These are phyloP conservation scores for Neofusicoccum ribis DNA, from an alignment of 2,329 filamentous ascomycete genomes.

Conservation along the genomic window DNA sequence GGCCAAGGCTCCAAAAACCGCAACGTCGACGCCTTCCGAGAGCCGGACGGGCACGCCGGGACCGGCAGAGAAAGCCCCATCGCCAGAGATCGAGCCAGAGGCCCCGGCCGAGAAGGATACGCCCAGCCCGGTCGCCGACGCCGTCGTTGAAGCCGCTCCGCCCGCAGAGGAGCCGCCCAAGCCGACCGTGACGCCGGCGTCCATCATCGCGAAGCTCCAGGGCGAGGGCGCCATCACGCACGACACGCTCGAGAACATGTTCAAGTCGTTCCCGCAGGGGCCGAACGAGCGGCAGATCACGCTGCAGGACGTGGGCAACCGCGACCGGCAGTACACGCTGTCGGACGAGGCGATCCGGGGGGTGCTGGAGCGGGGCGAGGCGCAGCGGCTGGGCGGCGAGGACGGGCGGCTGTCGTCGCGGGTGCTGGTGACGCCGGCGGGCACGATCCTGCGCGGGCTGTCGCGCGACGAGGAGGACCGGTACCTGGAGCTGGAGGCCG, in stretches of 20 bases:
- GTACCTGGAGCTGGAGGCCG: slow-evolving; percentile 67
- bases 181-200: slow-evolving; percentile 33
- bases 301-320: slow-evolving; percentile 32
- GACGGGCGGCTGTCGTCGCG: slow-evolving; percentile 50
- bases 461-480: slow-evolving; percentile 67
- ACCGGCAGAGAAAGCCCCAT: neutral
- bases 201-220: slow-evolving; percentile 42
- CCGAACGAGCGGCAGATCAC: slow-evolving; percentile 30
- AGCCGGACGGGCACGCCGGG: slow-evolving; percentile 6
- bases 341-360: slow-evolving; percentile 58
- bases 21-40: slow-evolving; percentile 7
- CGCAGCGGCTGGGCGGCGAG: slow-evolving; percentile 44
- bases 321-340: slow-evolving; percentile 38
- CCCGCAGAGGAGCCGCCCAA: slow-evolving; percentile 18
- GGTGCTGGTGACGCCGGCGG: slow-evolving; percentile 73
- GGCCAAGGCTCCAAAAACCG: neutral
- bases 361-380: slow-evolving; percentile 32
- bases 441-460: slow-evolving; percentile 73
- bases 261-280: slow-evolving; percentile 21
- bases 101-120: slow-evolving; percentile 23
- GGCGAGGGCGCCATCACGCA: slow-evolving; percentile 36
- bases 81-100: neutral
- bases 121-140: slow-evolving; percentile 16
- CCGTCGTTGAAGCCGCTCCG: slow-evolving; percentile 1
- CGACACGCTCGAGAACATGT: slow-evolving; percentile 10